Evolutionary conservation across 2,329 filamentous ascomycete species (phyloP), one percentile per base, ranked within the genome.

Genomic region (Pseudopithomyces chartarum): DNA sequence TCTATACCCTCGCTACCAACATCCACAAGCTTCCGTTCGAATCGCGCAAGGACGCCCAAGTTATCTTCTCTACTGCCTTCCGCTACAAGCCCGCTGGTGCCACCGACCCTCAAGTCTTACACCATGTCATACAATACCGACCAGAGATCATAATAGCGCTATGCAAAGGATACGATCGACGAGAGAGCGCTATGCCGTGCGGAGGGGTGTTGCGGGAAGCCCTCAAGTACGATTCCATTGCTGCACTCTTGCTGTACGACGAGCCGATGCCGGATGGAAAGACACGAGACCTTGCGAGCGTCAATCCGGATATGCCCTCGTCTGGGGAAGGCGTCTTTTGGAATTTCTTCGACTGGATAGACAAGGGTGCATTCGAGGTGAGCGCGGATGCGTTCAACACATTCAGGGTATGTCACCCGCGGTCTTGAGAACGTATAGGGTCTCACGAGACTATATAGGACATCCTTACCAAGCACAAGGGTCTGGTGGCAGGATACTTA

Each of bases 351-450:
- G 87, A 90, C 59, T 99, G 94, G 92, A 96, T 99, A 68, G 93
- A 98, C 79, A 92, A 92, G 78, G 92, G 92, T 66, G 93, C 90
- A 29, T 99, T 99, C 70, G 95, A 99, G 80, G 91, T 98, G 63
- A 93, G 92, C 68, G 94, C 95, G 32, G 95, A 99, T 81, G 94
- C 95, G 1, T 99, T 99, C 76, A 97, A 93, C 56, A 98, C 94
- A 4, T 99, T 99, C 78, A 86, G 94, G 75, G 91, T 97, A 84
- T 19, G 63, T 19, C 17, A n/a, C 26, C 52, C 11, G 19, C 39
- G 20, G 39, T 36, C 7, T 22, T 29, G n/a, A 20, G 32, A 7
- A 39, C 6, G 20, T 13, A 43, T 22, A 20, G 12, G 49, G 66
- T 63, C 63, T 68, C 46, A 58, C 38, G 3, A 15, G 15, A 36